A percentile compares a stretch with the other conserved stretches of the same genome.
Conservation (phyloP, 495 filamentous ascomycete genomes). For the Daldinia loculata region DNA sequence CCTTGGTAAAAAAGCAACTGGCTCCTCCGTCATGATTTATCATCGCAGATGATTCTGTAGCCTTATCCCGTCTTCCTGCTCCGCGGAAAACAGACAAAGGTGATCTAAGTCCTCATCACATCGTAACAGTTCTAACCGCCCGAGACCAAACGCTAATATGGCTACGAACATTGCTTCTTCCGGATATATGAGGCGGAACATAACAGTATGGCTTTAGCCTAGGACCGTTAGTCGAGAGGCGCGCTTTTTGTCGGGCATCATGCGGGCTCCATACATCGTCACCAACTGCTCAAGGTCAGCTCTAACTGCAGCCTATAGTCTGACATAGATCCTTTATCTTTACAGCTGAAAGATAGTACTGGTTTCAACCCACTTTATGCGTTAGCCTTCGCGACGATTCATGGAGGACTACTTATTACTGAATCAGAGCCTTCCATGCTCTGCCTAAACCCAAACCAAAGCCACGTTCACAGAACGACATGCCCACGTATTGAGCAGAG, state of each 20-base stretch:
- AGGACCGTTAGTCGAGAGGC: neutral
- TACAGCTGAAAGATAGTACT: constrained; percentile 30
- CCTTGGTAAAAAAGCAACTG: constrained; percentile 23
- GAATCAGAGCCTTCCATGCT: neutral
- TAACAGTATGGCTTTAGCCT: neutral
- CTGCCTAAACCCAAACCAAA: neutral
- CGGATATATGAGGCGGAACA: constrained; percentile 14
- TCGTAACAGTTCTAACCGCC: neutral
- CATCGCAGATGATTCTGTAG: constrained; percentile 5
- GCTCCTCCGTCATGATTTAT: constrained; percentile 25
- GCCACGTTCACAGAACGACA: neutral
- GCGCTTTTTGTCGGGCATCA: constrained; percentile 2
- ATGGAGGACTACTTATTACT: neutral
- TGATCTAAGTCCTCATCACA: neutral
- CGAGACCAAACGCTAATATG: neutral
- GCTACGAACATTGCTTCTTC: constrained; percentile 16
- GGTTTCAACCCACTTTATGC: constrained; percentile 1
- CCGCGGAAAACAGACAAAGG: neutral
- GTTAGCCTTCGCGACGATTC: neutral
- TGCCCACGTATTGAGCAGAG: constrained; percentile 7
- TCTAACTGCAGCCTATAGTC: constrained; percentile 17
- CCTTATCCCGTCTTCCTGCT: constrained; percentile 1
- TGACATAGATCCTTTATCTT: constrained; percentile 18
- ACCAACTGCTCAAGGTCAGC: constrained; percentile 8
- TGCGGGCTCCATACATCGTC: constrained; percentile 22